These are phyloP conservation scores for Nigrospora oryzae DNA, from an alignment of 2,329 filamentous ascomycete species.

Conservation along the genomic window DNA sequence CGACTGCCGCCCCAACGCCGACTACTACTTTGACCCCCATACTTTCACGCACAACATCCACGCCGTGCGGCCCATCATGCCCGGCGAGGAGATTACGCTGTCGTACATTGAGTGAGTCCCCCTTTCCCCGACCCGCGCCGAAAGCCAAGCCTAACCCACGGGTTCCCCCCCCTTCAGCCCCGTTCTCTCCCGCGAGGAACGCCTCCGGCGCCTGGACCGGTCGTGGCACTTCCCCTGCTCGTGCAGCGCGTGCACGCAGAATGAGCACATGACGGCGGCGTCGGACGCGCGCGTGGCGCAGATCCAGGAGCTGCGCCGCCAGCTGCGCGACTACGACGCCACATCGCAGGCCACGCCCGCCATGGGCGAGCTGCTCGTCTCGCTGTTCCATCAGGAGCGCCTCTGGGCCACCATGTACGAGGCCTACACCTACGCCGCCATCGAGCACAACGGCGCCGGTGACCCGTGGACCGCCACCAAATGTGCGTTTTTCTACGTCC, in stretches of 20 bases:
- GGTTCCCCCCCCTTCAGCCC: conserved; percentile 18
- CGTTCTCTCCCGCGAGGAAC: conserved; percentile 17
- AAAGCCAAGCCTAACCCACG: neutral
- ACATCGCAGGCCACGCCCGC: conserved; percentile 21
- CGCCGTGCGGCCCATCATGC: conserved; percentile 27
- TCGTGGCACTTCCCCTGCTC: conserved; percentile 32
- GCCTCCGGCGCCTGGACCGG: conserved; percentile 18
- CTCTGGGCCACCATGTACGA: conserved; percentile 23
- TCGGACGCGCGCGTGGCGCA: conserved; percentile 29
- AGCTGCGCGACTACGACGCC: conserved; percentile 21
- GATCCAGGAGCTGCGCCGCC: conserved; percentile 19
- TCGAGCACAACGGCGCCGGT: conserved; percentile 29
- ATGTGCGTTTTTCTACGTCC: conserved; percentile 14
- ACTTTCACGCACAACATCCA: conserved; percentile 29
- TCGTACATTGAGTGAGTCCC: conserved; percentile 29
- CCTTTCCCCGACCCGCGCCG: neutral
- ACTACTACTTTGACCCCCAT: conserved; percentile 30
- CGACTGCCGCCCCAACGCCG: conserved; percentile 34
- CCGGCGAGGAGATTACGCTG: conserved; percentile 34
- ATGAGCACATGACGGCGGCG: conserved; percentile 13
- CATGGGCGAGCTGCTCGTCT: conserved; percentile 29
- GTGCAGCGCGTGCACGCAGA: conserved; percentile 28
- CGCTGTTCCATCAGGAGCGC: conserved; percentile 29
- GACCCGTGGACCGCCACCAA: conserved; percentile 28
- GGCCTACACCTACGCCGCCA: conserved; percentile 27